Conservation (phyloP, 108 stramenopile species). For the Fistulifera solaris region DNA sequence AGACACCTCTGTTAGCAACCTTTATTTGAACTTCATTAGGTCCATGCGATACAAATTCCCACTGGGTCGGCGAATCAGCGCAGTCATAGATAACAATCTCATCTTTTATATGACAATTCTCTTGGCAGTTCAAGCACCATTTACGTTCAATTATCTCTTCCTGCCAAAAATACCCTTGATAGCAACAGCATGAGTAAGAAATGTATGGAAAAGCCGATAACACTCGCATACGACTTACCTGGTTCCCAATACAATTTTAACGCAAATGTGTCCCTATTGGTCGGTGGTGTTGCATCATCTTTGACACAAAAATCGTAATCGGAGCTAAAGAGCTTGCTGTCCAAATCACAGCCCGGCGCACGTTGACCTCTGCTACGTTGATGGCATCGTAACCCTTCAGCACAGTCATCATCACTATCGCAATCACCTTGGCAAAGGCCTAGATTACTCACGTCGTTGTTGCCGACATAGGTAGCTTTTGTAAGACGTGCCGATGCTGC, state of each 20-base stretch:
- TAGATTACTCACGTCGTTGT: background rate
- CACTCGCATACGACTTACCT: too few species aligned
- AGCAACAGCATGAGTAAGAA: too few species aligned
- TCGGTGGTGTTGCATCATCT: too few species aligned
- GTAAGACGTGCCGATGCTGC: too few species aligned
- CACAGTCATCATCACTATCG: constrained; percentile 4
- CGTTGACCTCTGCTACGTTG: constrained; percentile 22
- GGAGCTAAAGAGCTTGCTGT: too few species aligned
- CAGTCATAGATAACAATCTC: background rate
- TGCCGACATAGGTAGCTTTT: too few species aligned
- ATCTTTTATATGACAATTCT: background rate
- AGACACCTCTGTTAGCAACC: background rate
- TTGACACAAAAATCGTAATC: too few species aligned
- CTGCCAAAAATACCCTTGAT: constrained; percentile 54
- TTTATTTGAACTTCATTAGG: background rate
- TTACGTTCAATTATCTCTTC: constrained; percentile 35
- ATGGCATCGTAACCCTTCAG: constrained; percentile 24
- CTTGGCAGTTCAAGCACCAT: constrained; percentile 40
- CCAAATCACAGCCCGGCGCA: constrained; percentile 39
- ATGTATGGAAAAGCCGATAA: too few species aligned
- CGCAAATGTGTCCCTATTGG: constrained; percentile 13
- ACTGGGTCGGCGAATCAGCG: too few species aligned
- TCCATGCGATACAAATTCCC: background rate
- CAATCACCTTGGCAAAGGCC: constrained; percentile 7
- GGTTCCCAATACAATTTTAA: constrained; percentile 47